Conservation (phyloP, 768 basidiomycete species). For the Gyrodon lividus region DNA sequence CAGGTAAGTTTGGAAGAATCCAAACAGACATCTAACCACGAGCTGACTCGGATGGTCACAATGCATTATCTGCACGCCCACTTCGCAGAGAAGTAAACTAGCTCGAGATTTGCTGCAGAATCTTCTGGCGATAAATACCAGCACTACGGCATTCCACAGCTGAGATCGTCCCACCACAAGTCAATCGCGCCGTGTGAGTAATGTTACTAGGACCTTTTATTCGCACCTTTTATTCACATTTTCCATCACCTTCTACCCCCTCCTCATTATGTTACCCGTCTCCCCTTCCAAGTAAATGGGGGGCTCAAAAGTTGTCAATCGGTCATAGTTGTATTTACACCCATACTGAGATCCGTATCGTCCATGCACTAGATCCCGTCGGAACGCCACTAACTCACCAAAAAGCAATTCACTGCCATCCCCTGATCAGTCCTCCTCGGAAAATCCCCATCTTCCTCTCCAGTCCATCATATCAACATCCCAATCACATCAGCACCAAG, state of each 20-base stretch:
- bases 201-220: no score
- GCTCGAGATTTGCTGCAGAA: background rate
- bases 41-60: no score
- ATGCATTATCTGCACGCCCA: no score
- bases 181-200: conserved; percentile 3
- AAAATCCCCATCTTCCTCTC: background rate
- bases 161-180: conserved; percentile 13
- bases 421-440: conserved; percentile 14
- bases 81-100: background rate
- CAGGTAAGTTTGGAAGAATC: no score
- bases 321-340: conserved; percentile 15
- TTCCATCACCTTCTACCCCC: background rate
- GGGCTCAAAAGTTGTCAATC: conserved; percentile 4
- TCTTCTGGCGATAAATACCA: background rate
- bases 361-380: conserved; percentile 4
- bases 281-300: conserved; percentile 9
- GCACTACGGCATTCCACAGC: background rate
- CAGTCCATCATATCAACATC: background rate
- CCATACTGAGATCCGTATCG: conserved; percentile 1
- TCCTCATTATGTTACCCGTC: background rate
- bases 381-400: conserved; percentile 16
- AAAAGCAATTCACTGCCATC: background rate
- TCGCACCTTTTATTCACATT: background rate
- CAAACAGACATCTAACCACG: no score
- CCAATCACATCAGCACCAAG: conserved; percentile 17